Conservation (phyloP, 805 yeast genomes). For the Maudiozyma serrabonitensis region DNA sequence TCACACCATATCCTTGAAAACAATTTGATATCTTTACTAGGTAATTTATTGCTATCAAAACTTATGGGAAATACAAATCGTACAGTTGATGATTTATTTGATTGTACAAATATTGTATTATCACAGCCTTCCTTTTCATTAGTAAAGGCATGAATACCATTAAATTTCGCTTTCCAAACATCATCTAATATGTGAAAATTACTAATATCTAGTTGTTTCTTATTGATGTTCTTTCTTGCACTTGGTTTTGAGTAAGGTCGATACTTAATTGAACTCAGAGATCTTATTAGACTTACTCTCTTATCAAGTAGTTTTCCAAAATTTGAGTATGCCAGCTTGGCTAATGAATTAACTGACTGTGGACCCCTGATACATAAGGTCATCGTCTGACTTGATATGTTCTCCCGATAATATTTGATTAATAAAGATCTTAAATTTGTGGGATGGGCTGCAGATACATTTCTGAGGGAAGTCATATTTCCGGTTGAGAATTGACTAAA, state of each 20-base stretch:
- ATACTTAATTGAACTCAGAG: background rate
- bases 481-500: slow-evolving; percentile 64
- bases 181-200: slow-evolving; percentile 15
- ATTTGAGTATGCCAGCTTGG: slow-evolving; percentile 38
- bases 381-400: slow-evolving; percentile 42
- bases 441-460: slow-evolving; percentile 27
- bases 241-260: background rate
- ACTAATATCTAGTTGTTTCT: background rate
- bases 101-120: slow-evolving; percentile 33
- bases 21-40: slow-evolving; percentile 19
- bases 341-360: slow-evolving; percentile 49
- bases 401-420: slow-evolving; percentile 30
- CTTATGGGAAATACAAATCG: slow-evolving; percentile 40
- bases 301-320: slow-evolving; percentile 17
- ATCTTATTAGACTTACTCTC: background rate
- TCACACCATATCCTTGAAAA: slow-evolving; percentile 43
- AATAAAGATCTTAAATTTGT: slow-evolving; percentile 32
- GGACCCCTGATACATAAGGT: slow-evolving; percentile 56
- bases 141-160: background rate
- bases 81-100: slow-evolving; percentile 28
- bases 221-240: background rate
- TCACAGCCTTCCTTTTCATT: background rate
- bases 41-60: slow-evolving; percentile 5
- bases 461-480: slow-evolving; percentile 39
- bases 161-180: slow-evolving; percentile 15